Conservation (phyloP, 2,329 filamentous ascomycete species). For the Nemania bipapillata region DNA sequence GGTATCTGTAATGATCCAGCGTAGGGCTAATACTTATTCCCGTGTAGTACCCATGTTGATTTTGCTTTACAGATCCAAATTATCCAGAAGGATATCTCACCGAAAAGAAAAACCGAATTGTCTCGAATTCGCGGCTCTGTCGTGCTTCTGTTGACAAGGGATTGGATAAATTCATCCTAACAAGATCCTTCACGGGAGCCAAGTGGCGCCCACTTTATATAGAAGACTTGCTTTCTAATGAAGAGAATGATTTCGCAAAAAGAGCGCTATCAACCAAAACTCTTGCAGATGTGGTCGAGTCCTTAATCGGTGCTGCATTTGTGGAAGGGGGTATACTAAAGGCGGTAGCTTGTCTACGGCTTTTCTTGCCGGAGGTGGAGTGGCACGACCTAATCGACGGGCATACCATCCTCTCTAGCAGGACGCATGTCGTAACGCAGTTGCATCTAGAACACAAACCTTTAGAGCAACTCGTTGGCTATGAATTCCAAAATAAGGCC, state of each 20-base stretch:
- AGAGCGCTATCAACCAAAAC: slow-evolving; percentile 70
- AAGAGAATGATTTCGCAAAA: slow-evolving; percentile 12
- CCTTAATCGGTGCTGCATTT: slow-evolving; percentile 81
- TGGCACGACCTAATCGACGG: slow-evolving; percentile 62
- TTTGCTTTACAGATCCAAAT: slow-evolving; percentile 60
- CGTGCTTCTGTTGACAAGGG: slow-evolving; percentile 70
- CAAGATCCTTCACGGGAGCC: slow-evolving; percentile 70
- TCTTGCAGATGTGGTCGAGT: slow-evolving; percentile 87
- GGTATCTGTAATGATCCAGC: slow-evolving; percentile 68
- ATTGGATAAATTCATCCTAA: slow-evolving; percentile 78
- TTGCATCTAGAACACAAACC: slow-evolving; percentile 58
- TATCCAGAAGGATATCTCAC: slow-evolving; percentile 84
- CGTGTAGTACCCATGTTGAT: slow-evolving; percentile 31
- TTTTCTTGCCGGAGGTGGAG: slow-evolving; percentile 71
- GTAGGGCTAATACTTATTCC: slow-evolving; percentile 53
- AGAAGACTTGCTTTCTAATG: slow-evolving; percentile 52
- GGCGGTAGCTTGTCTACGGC: slow-evolving; percentile 70
- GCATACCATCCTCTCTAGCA: slow-evolving; percentile 58
- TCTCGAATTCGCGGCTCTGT: slow-evolving; percentile 80
- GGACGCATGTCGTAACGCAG: slow-evolving; percentile 51
- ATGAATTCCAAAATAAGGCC: slow-evolving; percentile 73
- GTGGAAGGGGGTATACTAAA: slow-evolving; percentile 73
- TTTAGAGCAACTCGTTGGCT: slow-evolving; percentile 75
- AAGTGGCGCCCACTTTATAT: slow-evolving; percentile 78
- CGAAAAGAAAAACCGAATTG: slow-evolving; percentile 71